Percentiles rank a stretch among this genome's conserved stretches.
Evolutionary conservation across 306 rosid genomes (phyloP).

Genomic region (Sicyos baderoa): DNA sequence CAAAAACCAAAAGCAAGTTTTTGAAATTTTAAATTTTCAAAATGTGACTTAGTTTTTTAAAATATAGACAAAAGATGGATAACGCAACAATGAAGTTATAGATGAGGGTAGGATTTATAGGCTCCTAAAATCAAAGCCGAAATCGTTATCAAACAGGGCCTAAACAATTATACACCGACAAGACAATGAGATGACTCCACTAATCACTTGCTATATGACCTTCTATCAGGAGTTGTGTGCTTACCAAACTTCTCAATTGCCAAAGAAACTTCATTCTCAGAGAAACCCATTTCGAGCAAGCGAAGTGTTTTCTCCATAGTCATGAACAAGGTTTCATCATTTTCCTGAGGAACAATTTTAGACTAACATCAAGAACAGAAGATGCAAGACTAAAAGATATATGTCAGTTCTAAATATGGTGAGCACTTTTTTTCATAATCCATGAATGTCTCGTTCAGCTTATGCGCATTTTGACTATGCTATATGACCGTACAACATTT

Average conservation of each 20-base stretch:
- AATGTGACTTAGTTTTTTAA: no score
- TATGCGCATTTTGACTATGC: no score
- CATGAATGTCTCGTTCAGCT: no score
- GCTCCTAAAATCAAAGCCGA: no score
- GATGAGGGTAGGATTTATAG: no score
- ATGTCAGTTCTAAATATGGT: neutral
- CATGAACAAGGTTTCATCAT: conserved; percentile 62
- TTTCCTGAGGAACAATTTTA: conserved; percentile 33
- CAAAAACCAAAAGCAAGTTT: no score
- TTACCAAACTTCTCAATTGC: conserved; percentile 77
- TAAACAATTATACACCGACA: neutral
- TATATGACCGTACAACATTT: no score
- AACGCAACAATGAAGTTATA: no score
- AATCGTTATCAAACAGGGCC: no score
- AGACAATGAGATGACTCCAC: neutral
- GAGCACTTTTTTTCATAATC: neutral
- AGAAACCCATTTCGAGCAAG: conserved; percentile 92
- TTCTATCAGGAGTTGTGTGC: conserved; percentile 20
- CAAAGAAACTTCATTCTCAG: conserved; percentile 75
- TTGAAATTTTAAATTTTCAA: no score
- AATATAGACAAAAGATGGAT: no score
- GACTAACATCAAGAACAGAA: neutral
- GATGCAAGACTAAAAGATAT: neutral
- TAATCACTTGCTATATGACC: neutral
- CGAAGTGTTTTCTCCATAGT: conserved; percentile 81